Conservation (phyloP, 306 rosid genomes). For the Ormosia emarginata region DNA sequence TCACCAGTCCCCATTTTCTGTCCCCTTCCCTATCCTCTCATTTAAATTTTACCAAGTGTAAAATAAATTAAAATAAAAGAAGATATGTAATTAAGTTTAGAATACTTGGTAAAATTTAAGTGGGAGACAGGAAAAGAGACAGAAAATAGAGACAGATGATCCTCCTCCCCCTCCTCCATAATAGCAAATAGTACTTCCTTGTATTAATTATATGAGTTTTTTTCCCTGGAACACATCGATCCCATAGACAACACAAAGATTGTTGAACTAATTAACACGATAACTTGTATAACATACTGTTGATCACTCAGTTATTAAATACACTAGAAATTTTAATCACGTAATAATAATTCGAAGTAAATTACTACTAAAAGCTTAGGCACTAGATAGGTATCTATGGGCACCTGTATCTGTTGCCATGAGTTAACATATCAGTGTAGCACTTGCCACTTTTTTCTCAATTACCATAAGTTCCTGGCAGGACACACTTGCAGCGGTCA, state of each 20-base stretch:
- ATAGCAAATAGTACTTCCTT: constrained; percentile 5
- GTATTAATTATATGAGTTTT: neutral
- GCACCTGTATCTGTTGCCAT: constrained; percentile 59
- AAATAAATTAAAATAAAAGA: no score
- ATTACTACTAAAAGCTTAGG: neutral
- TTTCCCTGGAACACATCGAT: neutral
- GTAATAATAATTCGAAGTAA: neutral
- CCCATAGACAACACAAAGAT: constrained; percentile 10
- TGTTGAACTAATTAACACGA: constrained; percentile 2
- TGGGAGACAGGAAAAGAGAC: no score
- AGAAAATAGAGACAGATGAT: no score
- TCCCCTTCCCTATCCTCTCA: no score
- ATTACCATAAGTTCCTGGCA: constrained; percentile 91
- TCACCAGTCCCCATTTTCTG: no score
- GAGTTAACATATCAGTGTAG: constrained; percentile 80
- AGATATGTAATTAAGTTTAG: no score
- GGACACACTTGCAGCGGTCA: constrained; percentile 84
- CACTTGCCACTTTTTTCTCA: constrained; percentile 81
- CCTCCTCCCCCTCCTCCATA: no score
- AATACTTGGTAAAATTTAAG: no score
- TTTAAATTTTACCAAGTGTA: no score
- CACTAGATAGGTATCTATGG: constrained; percentile 36
- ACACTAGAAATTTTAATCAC: constrained; percentile 9
- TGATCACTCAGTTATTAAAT: neutral
- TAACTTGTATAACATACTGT: neutral